Evolutionary conservation across 495 filamentous ascomycete species (phyloP), one percentile per base, ranked within the genome.

Genomic region (Clavariopsis aquatica): DNA sequence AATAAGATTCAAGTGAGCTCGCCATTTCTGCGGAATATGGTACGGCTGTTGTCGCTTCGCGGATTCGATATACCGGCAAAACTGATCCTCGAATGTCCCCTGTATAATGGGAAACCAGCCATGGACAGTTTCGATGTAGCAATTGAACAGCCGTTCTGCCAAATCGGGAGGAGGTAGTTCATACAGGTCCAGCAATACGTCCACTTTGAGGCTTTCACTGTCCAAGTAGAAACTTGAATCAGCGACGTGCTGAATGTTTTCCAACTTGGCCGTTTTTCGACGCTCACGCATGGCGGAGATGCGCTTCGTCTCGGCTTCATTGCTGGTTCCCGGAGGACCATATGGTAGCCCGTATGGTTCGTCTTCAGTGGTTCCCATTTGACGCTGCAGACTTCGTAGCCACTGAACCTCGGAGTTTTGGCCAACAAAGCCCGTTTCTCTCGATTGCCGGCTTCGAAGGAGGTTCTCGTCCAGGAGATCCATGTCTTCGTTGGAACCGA

Each of bases 151-250:
- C n/a, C 20, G 47, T 13, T 56, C 51, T 2, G 52, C 52, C 3
- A 24, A 49, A 12, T 47, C 36, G 0, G 52, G 34, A 31, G 38
- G 36, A 5, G 60, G 60, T 47, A 63, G 20, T 22, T 55, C 60
- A 24, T 49, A 34, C 15, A 52, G 36, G 34, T 63, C 43, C 4
- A 56, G 51, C 24, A 31, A 27, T 23, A 29, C 22, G 13, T 56
- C 60, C 12, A 63, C 15, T 7, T 46, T 17, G 13, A 63, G 27
- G 38, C 46, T 26, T 3, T 63, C 60, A 23, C 27, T 36, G 28
- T 63, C 60, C 20, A 63, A 52, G 23, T 63, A 63, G 43, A 55
- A 63, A 22, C 51, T 56, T 2, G 27, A 46, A 15, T 49, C 38
- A 2, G 60, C 24, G 20, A 56, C 60, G 34, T 31, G 52, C 17